Evolutionary conservation across 441 rosid species (phyloP), one percentile per base, ranked within the genome.

Genomic region (Jatropha podagrica): DNA sequence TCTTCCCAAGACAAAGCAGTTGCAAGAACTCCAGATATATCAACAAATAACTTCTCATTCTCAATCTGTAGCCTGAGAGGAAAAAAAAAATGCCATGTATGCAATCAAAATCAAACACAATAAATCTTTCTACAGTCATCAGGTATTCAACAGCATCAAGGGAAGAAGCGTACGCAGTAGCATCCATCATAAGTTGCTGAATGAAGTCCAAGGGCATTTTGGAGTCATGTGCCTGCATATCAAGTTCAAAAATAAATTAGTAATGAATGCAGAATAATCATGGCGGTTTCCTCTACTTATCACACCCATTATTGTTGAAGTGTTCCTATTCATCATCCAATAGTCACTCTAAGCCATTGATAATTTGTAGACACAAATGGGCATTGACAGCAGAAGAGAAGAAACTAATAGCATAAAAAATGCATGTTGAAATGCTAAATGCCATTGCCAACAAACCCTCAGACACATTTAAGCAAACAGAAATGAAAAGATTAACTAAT

Each of bases 1-100:
- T 89, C 88, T 79, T 96, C 97, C 99, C 97, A 96, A 74, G 58
- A 69, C 73, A 75, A 62, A 51, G 94, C 97, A 83, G 84, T 79
- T 48, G 82, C 82, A 81, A 93, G 81, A 56, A 84, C 83, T 86
- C 70, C 81, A 49, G 91, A 86, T 68, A 92, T 58, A 76, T 85
- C 81, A 74, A 83, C 77, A 84, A 91, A 87, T 56, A 90, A 66
- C 66, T 87, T 77, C 79, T 96, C 99, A 20, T 78, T 81, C 58
- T 86, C 89, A 68, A 92, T 89, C 81, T 86, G 92, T 76, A 93
- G 82, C 65, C 99, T 93, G 94, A 26, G 76, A 32, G 70, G 26
- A 79, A 17, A 75, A 77, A 64, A 68, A 67, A 44, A 23, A 60
- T 32, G 74, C 69, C 60, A 75, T 40, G 18, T 27, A 20, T 62